Conservation (phyloP, 768 basidiomycete genomes). For the Leccinum obscurum region DNA sequence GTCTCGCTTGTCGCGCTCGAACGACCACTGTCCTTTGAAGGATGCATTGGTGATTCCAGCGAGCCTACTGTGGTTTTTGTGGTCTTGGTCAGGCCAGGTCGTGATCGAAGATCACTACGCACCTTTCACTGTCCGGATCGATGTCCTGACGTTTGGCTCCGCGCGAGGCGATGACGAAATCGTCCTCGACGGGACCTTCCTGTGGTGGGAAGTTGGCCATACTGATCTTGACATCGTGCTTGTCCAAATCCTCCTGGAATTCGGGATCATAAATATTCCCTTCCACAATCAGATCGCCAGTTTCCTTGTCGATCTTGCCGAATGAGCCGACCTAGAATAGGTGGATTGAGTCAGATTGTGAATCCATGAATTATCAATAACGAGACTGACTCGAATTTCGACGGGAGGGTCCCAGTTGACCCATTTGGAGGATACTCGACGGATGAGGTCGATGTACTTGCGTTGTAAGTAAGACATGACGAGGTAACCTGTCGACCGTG, state of each 20-base stretch:
- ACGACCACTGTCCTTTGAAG: slow-evolving; percentile 35
- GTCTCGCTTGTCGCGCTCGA: slow-evolving; percentile 26
- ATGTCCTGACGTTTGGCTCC: slow-evolving; percentile 18
- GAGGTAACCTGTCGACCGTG: neutral
- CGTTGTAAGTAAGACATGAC: slow-evolving; percentile 22
- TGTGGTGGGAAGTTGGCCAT: slow-evolving; percentile 21
- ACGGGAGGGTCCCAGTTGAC: slow-evolving; percentile 39
- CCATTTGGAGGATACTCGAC: slow-evolving; percentile 33
- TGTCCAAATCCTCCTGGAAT: slow-evolving; percentile 20
- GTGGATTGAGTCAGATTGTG: neutral
- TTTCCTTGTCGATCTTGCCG: slow-evolving; percentile 33
- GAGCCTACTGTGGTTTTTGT: slow-evolving; percentile 5
- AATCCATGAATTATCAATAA: neutral
- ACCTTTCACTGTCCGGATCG: slow-evolving; percentile 18
- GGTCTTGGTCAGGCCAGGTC: neutral
- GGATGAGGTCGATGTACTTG: slow-evolving; percentile 39
- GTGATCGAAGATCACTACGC: neutral
- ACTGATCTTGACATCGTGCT: slow-evolving; percentile 9
- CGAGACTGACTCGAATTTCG: slow-evolving; percentile 26
- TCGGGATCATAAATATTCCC: slow-evolving; percentile 36
- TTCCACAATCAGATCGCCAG: slow-evolving; percentile 33
- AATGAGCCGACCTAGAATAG: slow-evolving; percentile 35
- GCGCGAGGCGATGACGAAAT: slow-evolving; percentile 27
- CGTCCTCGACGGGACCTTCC: slow-evolving; percentile 21
- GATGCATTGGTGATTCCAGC: slow-evolving; percentile 26